These are phyloP conservation scores for Microsporum canis DNA, from an alignment of 2,329 filamentous ascomycete species.

Conservation along the genomic window DNA sequence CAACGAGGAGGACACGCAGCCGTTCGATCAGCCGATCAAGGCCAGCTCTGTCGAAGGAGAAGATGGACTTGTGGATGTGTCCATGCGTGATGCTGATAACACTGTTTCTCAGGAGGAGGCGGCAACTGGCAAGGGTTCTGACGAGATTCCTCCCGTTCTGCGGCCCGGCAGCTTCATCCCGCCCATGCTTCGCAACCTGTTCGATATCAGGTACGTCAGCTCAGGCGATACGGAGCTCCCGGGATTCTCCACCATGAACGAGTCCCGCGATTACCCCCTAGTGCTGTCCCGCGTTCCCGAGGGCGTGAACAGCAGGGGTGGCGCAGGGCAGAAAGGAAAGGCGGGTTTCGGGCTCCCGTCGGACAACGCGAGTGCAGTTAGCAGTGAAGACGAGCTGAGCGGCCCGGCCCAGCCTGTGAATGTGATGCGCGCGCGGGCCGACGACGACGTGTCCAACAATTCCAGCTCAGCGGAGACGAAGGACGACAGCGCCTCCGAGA, in stretches of 20 bases:
- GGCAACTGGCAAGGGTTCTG: constrained; percentile 41
- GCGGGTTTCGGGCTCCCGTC: constrained; percentile 8
- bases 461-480: constrained; percentile 15
- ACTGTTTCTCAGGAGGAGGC: constrained; percentile 18
- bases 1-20: constrained; percentile 50
- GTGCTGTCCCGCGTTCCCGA: constrained; percentile 38
- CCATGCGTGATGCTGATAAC: constrained; percentile 57
- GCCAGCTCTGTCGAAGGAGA: constrained; percentile 76
- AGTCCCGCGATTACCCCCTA: constrained; percentile 47
- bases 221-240: constrained; percentile 52
- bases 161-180: constrained; percentile 48
- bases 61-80: constrained; percentile 81
- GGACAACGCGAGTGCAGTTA: constrained; percentile 18
- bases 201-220: constrained; percentile 59
- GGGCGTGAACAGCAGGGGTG: constrained; percentile 15
- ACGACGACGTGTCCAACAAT: constrained; percentile 15
- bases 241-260: constrained; percentile 55
- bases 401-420: constrained; percentile 15
- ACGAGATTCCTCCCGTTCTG: constrained; percentile 36
- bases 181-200: constrained; percentile 56
- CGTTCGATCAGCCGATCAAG: constrained; percentile 58
- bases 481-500: constrained; percentile 22
- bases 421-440: constrained; percentile 5
- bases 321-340: constrained; percentile 13
- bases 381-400: constrained; percentile 25